Evolutionary conservation across 2,329 filamentous ascomycete species (phyloP).

Genomic region (Aureobasidium sp.): DNA sequence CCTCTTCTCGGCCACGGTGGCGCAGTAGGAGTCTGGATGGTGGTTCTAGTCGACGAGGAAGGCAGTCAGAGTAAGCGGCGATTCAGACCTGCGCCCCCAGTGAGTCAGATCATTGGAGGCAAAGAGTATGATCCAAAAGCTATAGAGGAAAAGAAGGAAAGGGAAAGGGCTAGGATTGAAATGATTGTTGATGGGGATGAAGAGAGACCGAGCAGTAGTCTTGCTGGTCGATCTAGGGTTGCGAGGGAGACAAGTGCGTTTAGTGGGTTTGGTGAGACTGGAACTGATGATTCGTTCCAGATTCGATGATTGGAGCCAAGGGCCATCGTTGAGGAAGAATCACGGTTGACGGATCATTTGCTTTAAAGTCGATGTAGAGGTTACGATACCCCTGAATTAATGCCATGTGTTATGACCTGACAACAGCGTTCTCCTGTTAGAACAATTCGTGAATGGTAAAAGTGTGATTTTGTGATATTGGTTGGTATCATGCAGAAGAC

Average conservation of each 20-base stretch:
- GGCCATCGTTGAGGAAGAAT: too few species aligned
- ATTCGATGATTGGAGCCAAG: not conserved
- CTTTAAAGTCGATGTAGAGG: not conserved
- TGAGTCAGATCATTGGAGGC: conserved; percentile 24
- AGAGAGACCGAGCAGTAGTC: not conserved
- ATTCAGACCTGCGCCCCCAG: conserved; percentile 28
- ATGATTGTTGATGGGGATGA: not conserved
- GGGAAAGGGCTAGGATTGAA: not conserved
- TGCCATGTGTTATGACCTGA: not conserved
- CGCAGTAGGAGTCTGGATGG: conserved; percentile 69
- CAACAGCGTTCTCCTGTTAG: too few species aligned
- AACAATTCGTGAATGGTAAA: too few species aligned
- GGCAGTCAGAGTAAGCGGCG: conserved; percentile 18
- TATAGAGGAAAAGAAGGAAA: not conserved
- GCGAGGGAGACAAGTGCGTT: not conserved
- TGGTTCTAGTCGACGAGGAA: conserved; percentile 60
- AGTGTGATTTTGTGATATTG: too few species aligned
- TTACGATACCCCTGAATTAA: not conserved
- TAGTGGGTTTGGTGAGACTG: not conserved
- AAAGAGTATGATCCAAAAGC: conserved; percentile 23
- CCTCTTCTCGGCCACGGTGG: conserved; percentile 60
- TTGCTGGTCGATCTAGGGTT: not conserved
- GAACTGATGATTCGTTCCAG: not conserved
- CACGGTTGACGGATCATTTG: not conserved
- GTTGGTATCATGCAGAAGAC: not conserved